Percentiles rank a stretch among this genome's conserved stretches.
These are phyloP conservation scores for Arthrinium phaeospermum DNA, from an alignment of 2,329 filamentous ascomycete species.

Conservation along the genomic window DNA sequence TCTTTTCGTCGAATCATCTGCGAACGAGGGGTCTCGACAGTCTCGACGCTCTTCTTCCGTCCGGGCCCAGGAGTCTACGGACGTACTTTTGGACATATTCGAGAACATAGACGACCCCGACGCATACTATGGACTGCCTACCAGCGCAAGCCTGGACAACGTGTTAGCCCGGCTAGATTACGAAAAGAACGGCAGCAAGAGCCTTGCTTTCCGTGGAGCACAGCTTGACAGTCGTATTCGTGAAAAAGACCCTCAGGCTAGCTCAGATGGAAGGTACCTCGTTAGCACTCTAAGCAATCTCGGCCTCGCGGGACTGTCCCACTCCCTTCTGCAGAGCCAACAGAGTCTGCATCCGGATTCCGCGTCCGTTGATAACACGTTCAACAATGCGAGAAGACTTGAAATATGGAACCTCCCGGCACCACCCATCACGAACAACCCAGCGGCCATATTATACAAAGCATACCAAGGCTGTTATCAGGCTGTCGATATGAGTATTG, in stretches of 20 bases:
- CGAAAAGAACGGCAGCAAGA: constrained; percentile 85
- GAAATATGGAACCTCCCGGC: constrained; percentile 92
- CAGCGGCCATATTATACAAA: constrained; percentile 76
- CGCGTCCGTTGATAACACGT: constrained; percentile 71
- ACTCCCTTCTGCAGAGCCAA: constrained; percentile 75
- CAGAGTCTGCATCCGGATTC: constrained; percentile 63
- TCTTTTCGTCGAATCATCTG: constrained; percentile 77
- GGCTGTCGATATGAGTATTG: constrained; percentile 59
- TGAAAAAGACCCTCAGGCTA: constrained; percentile 58
- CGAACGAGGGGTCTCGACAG: constrained; percentile 50
- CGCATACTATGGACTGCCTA: constrained; percentile 89
- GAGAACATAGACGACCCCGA: constrained; percentile 95
- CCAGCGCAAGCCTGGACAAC: constrained; percentile 75
- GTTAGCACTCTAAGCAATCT: constrained; percentile 79
- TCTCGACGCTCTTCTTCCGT: constrained; percentile 71
- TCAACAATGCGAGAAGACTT: constrained; percentile 79
- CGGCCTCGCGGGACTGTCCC: constrained; percentile 84
- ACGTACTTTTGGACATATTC: constrained; percentile 81
- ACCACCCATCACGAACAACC: constrained; percentile 65
- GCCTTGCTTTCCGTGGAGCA: constrained; percentile 87
- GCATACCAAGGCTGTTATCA: constrained; percentile 80
- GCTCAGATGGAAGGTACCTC: constrained; percentile 69
- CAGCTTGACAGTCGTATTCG: constrained; percentile 87
- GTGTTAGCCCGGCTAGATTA: constrained; percentile 86
- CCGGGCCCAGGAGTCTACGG: constrained; percentile 61